Evolutionary conservation across 2,329 filamentous ascomycete genomes (phyloP).

Genomic region (Huntiella decipiens): DNA sequence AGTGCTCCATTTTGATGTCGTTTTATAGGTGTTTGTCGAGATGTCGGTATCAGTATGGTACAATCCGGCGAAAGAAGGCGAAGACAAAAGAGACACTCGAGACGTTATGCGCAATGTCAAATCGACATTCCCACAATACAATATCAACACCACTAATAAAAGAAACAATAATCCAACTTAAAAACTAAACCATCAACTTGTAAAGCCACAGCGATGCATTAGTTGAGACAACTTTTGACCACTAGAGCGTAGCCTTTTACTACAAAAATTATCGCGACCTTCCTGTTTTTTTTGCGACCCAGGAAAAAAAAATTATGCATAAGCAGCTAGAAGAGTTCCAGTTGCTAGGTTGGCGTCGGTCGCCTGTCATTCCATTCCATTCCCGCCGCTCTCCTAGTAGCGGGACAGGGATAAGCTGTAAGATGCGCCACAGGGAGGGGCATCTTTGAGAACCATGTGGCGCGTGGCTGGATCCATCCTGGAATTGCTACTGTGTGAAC

Average conservation of each 20-base stretch:
- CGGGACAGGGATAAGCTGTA: conserved; percentile 4
- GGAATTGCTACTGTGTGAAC: too few relatives aligned
- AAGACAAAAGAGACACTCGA: too few relatives aligned
- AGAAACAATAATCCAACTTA: too few relatives aligned
- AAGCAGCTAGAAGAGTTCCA: conserved; percentile 5
- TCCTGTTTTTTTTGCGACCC: background rate
- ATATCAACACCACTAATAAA: too few relatives aligned
- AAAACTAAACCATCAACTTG: too few relatives aligned
- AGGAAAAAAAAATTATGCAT: conserved; percentile 7
- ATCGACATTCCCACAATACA: too few relatives aligned
- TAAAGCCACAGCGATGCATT: background rate
- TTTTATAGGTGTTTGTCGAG: background rate
- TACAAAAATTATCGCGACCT: conserved; percentile 3
- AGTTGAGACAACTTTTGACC: too few relatives aligned
- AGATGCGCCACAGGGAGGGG: conserved; percentile 5
- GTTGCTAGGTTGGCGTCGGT: conserved; percentile 8
- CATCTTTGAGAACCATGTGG: too few relatives aligned
- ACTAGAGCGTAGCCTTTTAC: background rate
- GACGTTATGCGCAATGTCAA: too few relatives aligned
- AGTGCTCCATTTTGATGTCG: conserved; percentile 11
- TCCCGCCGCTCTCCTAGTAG: background rate
- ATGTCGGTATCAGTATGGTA: background rate
- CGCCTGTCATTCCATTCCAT: conserved; percentile 2
- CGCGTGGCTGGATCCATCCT: too few relatives aligned
- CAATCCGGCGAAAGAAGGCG: background rate